Percentiles rank a stretch among this genome's conserved stretches.
Conservation (phyloP, 2,329 filamentous ascomycete species). For the Fusarium sp. region DNA sequence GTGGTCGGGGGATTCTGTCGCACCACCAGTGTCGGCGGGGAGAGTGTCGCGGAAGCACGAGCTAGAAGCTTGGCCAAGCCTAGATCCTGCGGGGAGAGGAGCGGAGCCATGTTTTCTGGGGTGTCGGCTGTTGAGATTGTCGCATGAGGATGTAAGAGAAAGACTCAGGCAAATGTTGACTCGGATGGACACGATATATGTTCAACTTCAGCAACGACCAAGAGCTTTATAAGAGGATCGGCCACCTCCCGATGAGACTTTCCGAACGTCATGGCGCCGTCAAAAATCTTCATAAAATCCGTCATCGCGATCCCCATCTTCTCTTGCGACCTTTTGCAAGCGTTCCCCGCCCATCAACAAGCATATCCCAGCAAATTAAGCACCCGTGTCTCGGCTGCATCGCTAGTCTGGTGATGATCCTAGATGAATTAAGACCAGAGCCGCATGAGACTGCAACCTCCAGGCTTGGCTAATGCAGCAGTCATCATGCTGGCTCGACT, state of each 20-base stretch:
- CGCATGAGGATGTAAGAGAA: background rate
- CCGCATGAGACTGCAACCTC: background rate
- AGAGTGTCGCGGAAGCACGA: conserved; percentile 27
- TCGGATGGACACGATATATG: conserved; percentile 2
- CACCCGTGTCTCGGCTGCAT: conserved; percentile 15
- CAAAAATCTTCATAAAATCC: conserved; percentile 14
- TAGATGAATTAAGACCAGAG: background rate
- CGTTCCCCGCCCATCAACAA: conserved; percentile 20
- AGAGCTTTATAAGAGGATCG: conserved; percentile 4
- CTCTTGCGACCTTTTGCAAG: background rate
- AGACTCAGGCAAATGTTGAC: background rate
- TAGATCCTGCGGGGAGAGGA: conserved; percentile 23
- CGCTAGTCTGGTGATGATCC: conserved; percentile 7
- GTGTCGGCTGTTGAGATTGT: background rate
- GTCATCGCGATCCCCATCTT: conserved; percentile 19
- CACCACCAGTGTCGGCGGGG: conserved; percentile 25
- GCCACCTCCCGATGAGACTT: conserved; percentile 2
- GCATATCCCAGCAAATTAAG: background rate
- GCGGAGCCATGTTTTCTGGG: conserved; percentile 25
- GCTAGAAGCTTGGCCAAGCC: conserved; percentile 27
- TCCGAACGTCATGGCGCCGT: conserved; percentile 33
- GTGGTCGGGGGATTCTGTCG: conserved; percentile 35
- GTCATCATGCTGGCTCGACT: background rate
- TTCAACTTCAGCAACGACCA: background rate
- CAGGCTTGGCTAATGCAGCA: background rate